Percentiles rank a stretch among this genome's conserved stretches.
These are phyloP conservation scores for Cordyceps militaris DNA, from an alignment of 2,329 filamentous ascomycete species.

Conservation along the genomic window DNA sequence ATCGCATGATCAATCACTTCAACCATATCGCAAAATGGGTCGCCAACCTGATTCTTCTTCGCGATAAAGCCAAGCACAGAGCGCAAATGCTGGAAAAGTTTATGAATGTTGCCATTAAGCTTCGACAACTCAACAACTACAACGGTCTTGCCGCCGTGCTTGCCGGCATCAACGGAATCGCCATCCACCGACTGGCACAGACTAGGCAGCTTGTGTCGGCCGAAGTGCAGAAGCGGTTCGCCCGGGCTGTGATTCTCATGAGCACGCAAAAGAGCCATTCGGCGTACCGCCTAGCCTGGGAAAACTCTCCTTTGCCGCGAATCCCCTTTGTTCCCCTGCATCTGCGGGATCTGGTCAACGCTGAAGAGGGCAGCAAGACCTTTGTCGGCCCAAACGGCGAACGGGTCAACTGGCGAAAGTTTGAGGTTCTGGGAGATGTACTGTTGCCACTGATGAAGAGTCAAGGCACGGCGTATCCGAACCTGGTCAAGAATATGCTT, in stretches of 20 bases:
- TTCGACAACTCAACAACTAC: slow-evolving; percentile 93
- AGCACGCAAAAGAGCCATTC: slow-evolving; percentile 86
- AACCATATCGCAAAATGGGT: slow-evolving; percentile 81
- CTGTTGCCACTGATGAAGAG: slow-evolving; percentile 86
- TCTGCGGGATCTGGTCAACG: slow-evolving; percentile 80
- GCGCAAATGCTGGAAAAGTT: slow-evolving; percentile 91
- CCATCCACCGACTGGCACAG: slow-evolving; percentile 74
- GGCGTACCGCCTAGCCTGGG: slow-evolving; percentile 94
- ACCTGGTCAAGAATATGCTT: slow-evolving; percentile 60
- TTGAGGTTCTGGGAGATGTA: slow-evolving; percentile 90
- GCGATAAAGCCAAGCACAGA: slow-evolving; percentile 93
- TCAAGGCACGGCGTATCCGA: slow-evolving; percentile 75
- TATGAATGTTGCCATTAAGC: slow-evolving; percentile 79
- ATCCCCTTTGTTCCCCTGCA: slow-evolving; percentile 93
- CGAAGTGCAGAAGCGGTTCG: slow-evolving; percentile 73
- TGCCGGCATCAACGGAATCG: slow-evolving; percentile 82
- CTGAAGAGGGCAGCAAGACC: slow-evolving; percentile 86
- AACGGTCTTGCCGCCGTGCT: slow-evolving; percentile 92
- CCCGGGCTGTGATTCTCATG: slow-evolving; percentile 87
- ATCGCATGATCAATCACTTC: slow-evolving; percentile 90
- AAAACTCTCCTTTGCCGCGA: slow-evolving; percentile 81
- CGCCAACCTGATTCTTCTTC: slow-evolving; percentile 74
- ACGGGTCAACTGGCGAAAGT: slow-evolving; percentile 95
- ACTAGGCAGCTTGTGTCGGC: slow-evolving; percentile 70
- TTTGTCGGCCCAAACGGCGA: slow-evolving; percentile 68